Evolutionary conservation across 2,329 filamentous ascomycete genomes (phyloP).

Genomic region (Apiospora koreana): DNA sequence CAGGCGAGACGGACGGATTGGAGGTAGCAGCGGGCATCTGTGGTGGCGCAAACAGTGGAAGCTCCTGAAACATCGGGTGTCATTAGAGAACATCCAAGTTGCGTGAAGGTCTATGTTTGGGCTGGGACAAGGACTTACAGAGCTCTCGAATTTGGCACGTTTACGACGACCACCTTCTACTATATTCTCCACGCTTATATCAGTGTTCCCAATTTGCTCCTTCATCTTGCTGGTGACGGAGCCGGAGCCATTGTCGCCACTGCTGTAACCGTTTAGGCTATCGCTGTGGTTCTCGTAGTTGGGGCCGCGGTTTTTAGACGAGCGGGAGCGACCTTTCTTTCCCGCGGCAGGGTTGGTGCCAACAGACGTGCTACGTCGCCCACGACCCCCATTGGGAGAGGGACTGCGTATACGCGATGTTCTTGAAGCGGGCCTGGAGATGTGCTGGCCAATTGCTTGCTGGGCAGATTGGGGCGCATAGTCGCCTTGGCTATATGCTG

Average conservation of each 20-base stretch:
- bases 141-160: conserved; percentile 93
- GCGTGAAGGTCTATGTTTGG: conserved; percentile 18
- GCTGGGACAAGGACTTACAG: conserved; percentile 66
- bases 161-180: conserved; percentile 95
- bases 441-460: conserved; percentile 40
- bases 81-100: conserved; percentile 33
- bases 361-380: conserved; percentile 76
- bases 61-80: conserved; percentile 62
- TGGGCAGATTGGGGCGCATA: conserved; percentile 35
- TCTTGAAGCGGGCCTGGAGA: conserved; percentile 69
- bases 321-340: conserved; percentile 71
- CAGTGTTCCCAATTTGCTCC: conserved; percentile 88
- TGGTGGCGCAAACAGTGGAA: conserved; percentile 90
- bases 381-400: conserved; percentile 69
- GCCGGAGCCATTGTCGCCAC: conserved; percentile 78
- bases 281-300: conserved; percentile 66
- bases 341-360: conserved; percentile 47
- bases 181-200: conserved; percentile 98
- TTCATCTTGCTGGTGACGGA: conserved; percentile 77
- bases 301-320: conserved; percentile 65
- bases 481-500: conserved; percentile 57
- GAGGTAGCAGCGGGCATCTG: conserved; percentile 94
- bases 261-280: conserved; percentile 75
- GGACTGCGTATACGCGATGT: conserved; percentile 75
- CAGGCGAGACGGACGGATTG: conserved; percentile 94